Evolutionary conservation across 2,329 filamentous ascomycete species (phyloP), one percentile per base, ranked within the genome.

Genomic region (Blastomyces percursus): DNA sequence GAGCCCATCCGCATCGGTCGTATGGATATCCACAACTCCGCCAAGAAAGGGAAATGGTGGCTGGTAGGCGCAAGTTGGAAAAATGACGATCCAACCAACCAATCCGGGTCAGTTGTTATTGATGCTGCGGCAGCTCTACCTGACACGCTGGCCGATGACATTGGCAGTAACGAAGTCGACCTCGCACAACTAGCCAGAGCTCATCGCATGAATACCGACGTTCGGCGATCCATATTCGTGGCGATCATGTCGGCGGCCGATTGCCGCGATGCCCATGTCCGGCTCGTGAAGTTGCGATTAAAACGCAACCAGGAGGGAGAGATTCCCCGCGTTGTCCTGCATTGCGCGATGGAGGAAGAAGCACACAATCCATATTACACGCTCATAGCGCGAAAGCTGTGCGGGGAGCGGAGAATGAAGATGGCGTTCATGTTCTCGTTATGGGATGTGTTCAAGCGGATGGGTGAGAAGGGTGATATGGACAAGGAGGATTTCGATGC

Each of bases 11-110:
- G 90, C 9, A 86, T 96, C 63, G 86, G 89, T 12, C 81, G 96
- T 3, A 81, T 83, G 46, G 94, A 99, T 70, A 90, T 99, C 60
- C 86, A 86, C 66, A 85, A 92, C 65, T 87, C 88, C 0, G 89
- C 93, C 50, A 93, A 89, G 72, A 89, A 87, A 71, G 94, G 94
- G 0, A 96, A 96, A 78, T 99, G 94, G 94, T 99, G 94, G 94
- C 84, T 97, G 24, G 90, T 97, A 5, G 94, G 94, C 60, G 93
- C 94, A n/a, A 96, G 91, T 74, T 96, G 93, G 84, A 80, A 79
- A 50, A 75, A 78, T 62, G 72, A 77, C 52, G 72, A 73, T 21
- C 71, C 78, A 1, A 67, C 40, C 64, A 69, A 35, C 54, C 63
- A 54, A 51, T 51, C 66, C 52, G 62, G 44, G 27, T 5, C 27